Percentiles rank a stretch among this genome's conserved stretches.
These are phyloP conservation scores for Anethum foeniculum DNA, from an alignment of 140 eudicot species.

Conservation along the genomic window DNA sequence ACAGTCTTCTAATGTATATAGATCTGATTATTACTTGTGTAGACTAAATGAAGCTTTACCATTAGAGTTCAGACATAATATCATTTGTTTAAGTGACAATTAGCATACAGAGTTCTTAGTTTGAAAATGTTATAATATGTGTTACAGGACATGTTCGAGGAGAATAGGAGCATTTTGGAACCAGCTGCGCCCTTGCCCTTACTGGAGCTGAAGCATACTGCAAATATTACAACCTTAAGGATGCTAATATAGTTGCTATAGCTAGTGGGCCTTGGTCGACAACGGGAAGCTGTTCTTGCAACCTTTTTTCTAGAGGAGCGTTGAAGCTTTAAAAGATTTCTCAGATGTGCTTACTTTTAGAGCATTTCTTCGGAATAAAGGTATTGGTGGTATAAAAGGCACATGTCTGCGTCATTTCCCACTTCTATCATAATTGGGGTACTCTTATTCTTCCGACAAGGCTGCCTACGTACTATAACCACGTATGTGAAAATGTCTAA, in stretches of 20 bases:
- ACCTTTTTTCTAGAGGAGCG: constrained; percentile 74
- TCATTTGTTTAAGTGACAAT: not conserved
- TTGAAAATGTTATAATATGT: not conserved
- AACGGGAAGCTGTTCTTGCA: constrained; percentile 86
- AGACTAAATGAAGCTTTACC: not conserved
- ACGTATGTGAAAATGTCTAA: too few relatives aligned
- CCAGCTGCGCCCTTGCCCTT: constrained; percentile 96
- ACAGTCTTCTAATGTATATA: not conserved
- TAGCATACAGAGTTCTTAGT: not conserved
- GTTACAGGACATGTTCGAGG: constrained; percentile 87
- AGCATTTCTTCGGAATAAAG: too few relatives aligned
- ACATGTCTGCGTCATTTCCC: too few relatives aligned
- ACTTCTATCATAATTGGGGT: too few relatives aligned
- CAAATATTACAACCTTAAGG: constrained; percentile 63
- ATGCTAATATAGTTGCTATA: constrained; percentile 60
- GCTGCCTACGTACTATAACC: too few relatives aligned
- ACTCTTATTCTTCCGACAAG: too few relatives aligned
- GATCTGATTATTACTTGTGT: not conserved
- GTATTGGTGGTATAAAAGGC: too few relatives aligned
- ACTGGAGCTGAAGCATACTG: constrained; percentile 99
- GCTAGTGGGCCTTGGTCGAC: constrained; percentile 95
- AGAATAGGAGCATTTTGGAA: constrained; percentile 80
- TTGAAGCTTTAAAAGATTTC: constrained; percentile 75
- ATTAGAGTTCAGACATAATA: not conserved
- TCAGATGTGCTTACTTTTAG: constrained; percentile 36